Conservation (phyloP, 345 rosid species). For the Ricinus communis region DNA sequence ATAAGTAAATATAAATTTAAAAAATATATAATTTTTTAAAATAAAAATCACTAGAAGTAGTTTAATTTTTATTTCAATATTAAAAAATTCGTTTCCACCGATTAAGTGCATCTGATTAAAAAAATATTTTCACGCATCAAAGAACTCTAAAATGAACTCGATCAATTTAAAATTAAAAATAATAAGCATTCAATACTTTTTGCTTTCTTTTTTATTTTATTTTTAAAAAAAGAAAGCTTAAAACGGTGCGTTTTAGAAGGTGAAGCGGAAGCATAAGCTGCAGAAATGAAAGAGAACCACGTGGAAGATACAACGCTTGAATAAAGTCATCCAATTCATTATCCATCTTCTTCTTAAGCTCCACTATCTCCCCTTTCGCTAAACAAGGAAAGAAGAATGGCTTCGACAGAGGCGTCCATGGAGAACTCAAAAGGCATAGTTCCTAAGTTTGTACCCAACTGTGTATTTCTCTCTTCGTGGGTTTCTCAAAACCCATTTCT, state of each 20-base stretch:
- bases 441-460: slow-evolving; percentile 23
- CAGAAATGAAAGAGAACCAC: slow-evolving; percentile 15
- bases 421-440: slow-evolving; percentile 22
- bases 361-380: background rate
- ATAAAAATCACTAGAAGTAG: too few relatives aligned
- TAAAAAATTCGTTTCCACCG: too few relatives aligned
- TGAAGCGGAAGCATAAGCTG: background rate
- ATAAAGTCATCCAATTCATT: background rate
- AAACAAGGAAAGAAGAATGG: slow-evolving; percentile 23
- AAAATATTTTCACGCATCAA: too few relatives aligned
- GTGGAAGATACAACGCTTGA: slow-evolving; percentile 10
- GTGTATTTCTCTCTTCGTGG: slow-evolving; percentile 43
- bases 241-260: background rate
- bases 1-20: too few relatives aligned
- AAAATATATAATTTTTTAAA: too few relatives aligned
- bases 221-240: too few relatives aligned
- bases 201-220: too few relatives aligned
- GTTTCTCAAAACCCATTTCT: slow-evolving; percentile 39
- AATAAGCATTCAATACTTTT: too few relatives aligned
- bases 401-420: slow-evolving; percentile 24
- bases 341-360: background rate
- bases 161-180: too few relatives aligned
- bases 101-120: too few relatives aligned
- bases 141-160: too few relatives aligned
- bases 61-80: too few relatives aligned